Percentiles rank a stretch among this genome's conserved stretches.
phyloP scores from a whole-genome alignment of 1,139 yeast genomes.

The Blastobotrys petasosporus region DNA sequence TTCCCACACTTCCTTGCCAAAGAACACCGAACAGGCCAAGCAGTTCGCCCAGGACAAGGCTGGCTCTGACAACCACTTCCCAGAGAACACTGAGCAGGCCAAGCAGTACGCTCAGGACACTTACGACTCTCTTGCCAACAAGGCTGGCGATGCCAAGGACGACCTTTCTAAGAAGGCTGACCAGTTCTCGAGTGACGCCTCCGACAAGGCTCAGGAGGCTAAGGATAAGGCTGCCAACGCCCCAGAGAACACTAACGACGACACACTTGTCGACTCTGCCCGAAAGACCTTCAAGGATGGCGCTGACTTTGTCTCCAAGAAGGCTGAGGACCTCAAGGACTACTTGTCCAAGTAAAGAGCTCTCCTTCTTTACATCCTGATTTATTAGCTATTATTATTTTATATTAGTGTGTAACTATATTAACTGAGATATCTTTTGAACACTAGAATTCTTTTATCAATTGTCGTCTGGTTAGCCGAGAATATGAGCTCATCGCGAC shows the following conservation, averaged over 20 bases:
- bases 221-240: constrained; percentile 2
- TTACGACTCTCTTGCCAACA: neutral
- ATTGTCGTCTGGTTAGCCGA: too few species aligned
- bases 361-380: too few species aligned
- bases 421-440: too few species aligned
- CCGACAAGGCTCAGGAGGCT: constrained; percentile 4
- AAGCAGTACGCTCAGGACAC: constrained; percentile 5
- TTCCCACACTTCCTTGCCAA: constrained; percentile 1
- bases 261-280: constrained; percentile 4
- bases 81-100: constrained; percentile 9
- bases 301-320: constrained; percentile 6
- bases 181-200: neutral
- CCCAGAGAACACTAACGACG: constrained; percentile 2
- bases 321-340: constrained; percentile 10
- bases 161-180: constrained; percentile 1
- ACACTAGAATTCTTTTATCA: too few species aligned
- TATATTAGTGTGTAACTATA: too few species aligned
- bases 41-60: constrained; percentile 2
- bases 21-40: constrained; percentile 10
- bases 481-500: too few species aligned
- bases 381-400: too few species aligned
- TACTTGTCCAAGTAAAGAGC: constrained; percentile 6
- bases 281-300: constrained; percentile 1
- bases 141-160: constrained; percentile 6
- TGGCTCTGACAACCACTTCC: neutral